Conservation (phyloP, 2,329 filamentous ascomycete genomes). For the Cercospora sp. region DNA sequence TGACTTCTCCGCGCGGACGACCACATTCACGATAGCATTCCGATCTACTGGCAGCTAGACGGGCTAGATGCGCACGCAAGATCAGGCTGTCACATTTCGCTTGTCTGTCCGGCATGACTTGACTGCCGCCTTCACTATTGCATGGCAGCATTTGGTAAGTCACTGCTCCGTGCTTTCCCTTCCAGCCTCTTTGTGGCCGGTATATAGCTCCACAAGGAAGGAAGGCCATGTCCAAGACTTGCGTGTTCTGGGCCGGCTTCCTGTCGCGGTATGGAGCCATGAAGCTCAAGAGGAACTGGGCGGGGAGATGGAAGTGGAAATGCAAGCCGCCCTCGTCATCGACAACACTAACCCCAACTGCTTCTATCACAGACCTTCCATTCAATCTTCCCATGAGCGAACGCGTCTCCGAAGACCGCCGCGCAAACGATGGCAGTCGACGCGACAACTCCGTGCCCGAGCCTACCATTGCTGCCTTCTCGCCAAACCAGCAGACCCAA, state of each 20-base stretch:
- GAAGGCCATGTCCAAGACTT: constrained; percentile 2
- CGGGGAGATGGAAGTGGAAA: constrained; percentile 6
- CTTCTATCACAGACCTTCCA: constrained; percentile 25
- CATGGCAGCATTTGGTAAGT: constrained; percentile 30
- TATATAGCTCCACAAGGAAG: not conserved
- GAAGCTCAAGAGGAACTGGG: constrained; percentile 14
- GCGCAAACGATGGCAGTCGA: constrained; percentile 21
- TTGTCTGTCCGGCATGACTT: constrained; percentile 16
- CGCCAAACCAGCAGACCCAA: constrained; percentile 69
- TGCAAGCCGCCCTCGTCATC: not conserved
- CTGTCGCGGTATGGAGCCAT: constrained; percentile 9
- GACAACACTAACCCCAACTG: constrained; percentile 4
- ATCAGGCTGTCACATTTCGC: constrained; percentile 8
- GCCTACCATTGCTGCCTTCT: constrained; percentile 86
- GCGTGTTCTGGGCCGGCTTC: constrained; percentile 9
- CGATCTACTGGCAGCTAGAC: not conserved
- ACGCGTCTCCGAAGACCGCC: constrained; percentile 20
- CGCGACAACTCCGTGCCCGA: constrained; percentile 37
- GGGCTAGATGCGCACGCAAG: constrained; percentile 3
- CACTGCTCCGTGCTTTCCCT: constrained; percentile 5
- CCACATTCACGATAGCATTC: constrained; percentile 1
- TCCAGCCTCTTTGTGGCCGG: not conserved
- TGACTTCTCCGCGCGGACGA: constrained; percentile 4
- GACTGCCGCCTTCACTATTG: constrained; percentile 17
- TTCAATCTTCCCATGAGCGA: constrained; percentile 30